Base-by-base conservation (phyloP, 495 filamentous ascomycete species). In the Entonaema liquescens region DNA sequence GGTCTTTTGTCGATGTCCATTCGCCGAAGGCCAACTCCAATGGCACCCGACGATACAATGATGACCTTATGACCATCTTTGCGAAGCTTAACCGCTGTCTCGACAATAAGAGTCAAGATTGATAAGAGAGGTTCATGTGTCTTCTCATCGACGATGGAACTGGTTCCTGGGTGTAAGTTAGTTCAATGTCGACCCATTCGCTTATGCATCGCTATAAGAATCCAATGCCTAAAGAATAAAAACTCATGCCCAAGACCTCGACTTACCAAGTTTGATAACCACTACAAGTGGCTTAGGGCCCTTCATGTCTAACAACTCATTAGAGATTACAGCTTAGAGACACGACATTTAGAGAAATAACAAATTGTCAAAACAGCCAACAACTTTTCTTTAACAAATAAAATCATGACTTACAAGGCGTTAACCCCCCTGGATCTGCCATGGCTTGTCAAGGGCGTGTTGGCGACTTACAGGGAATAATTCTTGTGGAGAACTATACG, bases 121-220 rank as follows among this genome's bases (percentile, higher is more conserved):
- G 94, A 96, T 21, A 98, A 85, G 31, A 97, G 88, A n/a, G 96
- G 96, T 68, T 97, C 91, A 80, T 98, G 95, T n/a, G 92, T 97
- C 72, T 90, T 93, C 77, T 99, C 95, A 79, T 98, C 92, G 56
- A 98, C 95, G 71, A 99, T 98, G 13, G 95, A 99, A 80, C 93
- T 97, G 25, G 95, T 98, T 70, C 95, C 95, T 99, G 64, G 13
- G 36, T 50, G 31, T 62, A 66, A 53, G 55, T 68, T 31, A 68
- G 60, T 40, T 65, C 50, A 56, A 47, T 21, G 49, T 65, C 21
- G 42, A 38, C 31, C 49, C 3, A 35, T 58, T 26, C 17, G n/a
- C 2, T 53, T 53, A 26, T 62, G 36, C n/a, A 31, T 25, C 47
- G 42, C 33, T 56, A 38, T 9, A 47, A 21, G 23, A 47, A 23